These are phyloP conservation scores for Stagonosporopsis rhizophila DNA, from an alignment of 2,329 filamentous ascomycete genomes.

Conservation along the genomic window DNA sequence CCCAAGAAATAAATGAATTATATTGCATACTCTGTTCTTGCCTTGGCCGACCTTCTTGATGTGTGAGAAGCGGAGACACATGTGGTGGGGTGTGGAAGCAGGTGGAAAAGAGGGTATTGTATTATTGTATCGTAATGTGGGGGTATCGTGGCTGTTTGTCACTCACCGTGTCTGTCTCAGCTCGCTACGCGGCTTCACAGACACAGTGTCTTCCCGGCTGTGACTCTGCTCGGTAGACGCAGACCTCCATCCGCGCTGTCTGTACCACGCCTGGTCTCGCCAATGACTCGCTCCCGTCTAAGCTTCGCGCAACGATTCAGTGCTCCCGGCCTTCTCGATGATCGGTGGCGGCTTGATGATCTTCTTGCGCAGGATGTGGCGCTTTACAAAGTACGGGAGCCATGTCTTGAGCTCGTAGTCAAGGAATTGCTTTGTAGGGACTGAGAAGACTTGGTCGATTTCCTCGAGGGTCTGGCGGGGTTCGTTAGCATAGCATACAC, in stretches of 20 bases:
- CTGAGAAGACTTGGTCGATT: slow-evolving; percentile 40
- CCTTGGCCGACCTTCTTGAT: too few relatives aligned
- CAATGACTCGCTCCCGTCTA: background rate
- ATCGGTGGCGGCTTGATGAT: slow-evolving; percentile 50
- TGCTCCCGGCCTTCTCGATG: slow-evolving; percentile 42
- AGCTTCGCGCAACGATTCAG: slow-evolving; percentile 6
- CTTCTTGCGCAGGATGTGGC: slow-evolving; percentile 48
- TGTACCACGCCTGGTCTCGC: background rate
- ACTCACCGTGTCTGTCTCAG: background rate
- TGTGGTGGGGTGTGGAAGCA: too few relatives aligned
- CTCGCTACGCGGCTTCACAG: background rate
- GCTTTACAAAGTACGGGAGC: slow-evolving; percentile 54
- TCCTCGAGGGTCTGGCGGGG: slow-evolving; percentile 5
- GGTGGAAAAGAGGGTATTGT: slow-evolving; percentile 1
- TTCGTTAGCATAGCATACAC: background rate
- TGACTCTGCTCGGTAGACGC: background rate
- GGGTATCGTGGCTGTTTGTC: slow-evolving; percentile 5
- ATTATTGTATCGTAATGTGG: background rate
- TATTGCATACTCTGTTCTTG: too few relatives aligned
- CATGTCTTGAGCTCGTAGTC: slow-evolving; percentile 49
- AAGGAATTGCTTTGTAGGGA: slow-evolving; percentile 47
- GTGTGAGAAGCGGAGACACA: too few relatives aligned
- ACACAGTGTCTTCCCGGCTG: background rate
- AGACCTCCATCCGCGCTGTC: too few relatives aligned
- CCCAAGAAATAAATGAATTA: too few relatives aligned